These are phyloP conservation scores for Rhizophagus prolifer DNA, from an alignment of 192 early-diverging fungal genomes.

Conservation along the genomic window DNA sequence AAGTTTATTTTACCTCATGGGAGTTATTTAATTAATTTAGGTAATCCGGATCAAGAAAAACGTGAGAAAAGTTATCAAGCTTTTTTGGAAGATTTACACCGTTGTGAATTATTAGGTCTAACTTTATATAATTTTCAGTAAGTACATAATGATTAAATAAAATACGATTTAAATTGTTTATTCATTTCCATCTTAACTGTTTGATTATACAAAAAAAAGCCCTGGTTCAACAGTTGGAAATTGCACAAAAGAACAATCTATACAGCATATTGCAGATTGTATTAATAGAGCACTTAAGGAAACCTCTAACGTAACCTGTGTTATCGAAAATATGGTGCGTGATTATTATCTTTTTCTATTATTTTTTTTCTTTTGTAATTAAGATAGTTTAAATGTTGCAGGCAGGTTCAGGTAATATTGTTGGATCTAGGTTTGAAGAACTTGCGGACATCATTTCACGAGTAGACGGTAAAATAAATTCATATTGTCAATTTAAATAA, in stretches of 20 bases:
- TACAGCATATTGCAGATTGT: slow-evolving; percentile 41
- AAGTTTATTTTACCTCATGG: slow-evolving; percentile 51
- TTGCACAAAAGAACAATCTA: slow-evolving; percentile 37
- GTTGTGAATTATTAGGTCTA: slow-evolving; percentile 53
- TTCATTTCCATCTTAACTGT: not conserved
- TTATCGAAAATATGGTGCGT: slow-evolving; percentile 55
- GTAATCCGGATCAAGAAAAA: slow-evolving; percentile 47
- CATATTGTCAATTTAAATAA: not conserved
- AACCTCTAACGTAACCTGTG: slow-evolving; percentile 40
- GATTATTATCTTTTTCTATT: not conserved
- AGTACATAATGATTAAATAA: slow-evolving; percentile 4
- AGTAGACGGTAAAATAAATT: slow-evolving; percentile 31
- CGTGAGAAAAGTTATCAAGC: slow-evolving; percentile 41
- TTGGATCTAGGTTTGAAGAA: slow-evolving; percentile 52
- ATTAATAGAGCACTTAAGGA: slow-evolving; percentile 49
- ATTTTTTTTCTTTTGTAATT: not conserved
- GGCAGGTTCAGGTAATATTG: slow-evolving; percentile 45
- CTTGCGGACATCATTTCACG: slow-evolving; percentile 43
- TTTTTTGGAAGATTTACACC: slow-evolving; percentile 52
- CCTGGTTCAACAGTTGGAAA: slow-evolving; percentile 41
- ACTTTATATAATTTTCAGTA: slow-evolving; percentile 56
- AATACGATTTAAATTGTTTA: not conserved
- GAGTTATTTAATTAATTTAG: slow-evolving; percentile 56
- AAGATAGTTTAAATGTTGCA: not conserved
- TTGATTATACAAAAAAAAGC: slow-evolving; percentile 3